Conservation (phyloP, 208 protist species). For the Kentomonas sorsogonicus region DNA sequence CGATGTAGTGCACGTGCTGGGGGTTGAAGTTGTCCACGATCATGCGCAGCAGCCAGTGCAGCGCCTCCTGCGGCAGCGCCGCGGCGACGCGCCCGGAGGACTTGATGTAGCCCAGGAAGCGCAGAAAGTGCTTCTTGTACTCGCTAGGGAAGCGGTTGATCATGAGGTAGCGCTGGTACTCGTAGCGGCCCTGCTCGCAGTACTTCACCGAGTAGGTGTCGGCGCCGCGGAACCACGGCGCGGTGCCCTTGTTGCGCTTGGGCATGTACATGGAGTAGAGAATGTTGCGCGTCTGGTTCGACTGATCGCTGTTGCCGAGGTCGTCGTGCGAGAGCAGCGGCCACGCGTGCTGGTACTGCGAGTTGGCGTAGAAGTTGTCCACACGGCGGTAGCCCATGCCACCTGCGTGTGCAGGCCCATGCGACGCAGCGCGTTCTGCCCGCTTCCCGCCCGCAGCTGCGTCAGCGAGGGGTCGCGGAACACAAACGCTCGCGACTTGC, state of each 20-base stretch:
- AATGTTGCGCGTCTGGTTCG: constrained; percentile 84
- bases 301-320: constrained; percentile 87
- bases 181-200: constrained; percentile 87
- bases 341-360: constrained; percentile 86
- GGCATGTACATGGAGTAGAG: constrained; percentile 91
- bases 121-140: constrained; percentile 87
- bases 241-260: constrained; percentile 86
- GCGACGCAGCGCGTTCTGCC: constrained; percentile 60
- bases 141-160: constrained; percentile 89
- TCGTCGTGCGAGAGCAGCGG: constrained; percentile 86
- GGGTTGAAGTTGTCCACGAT: constrained; percentile 92
- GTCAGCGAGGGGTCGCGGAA: constrained; percentile 72
- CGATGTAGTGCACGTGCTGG: constrained; percentile 90
- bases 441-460: constrained; percentile 61
- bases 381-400: constrained; percentile 57
- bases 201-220: constrained; percentile 91
- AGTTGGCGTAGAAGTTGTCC: constrained; percentile 75
- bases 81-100: constrained; percentile 15
- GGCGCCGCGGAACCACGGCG: constrained; percentile 88
- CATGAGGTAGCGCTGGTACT: constrained; percentile 91
- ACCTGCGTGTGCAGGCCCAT: constrained; percentile 68
- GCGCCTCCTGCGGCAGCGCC: constrained; percentile 78
- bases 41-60: constrained; percentile 91
- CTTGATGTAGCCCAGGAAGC: constrained; percentile 78
- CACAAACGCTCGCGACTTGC: constrained; percentile 78